A percentile compares a stretch with the other conserved stretches of the same genome.
phyloP scores from a whole-genome alignment of 1,284 basidiomycete species.

The Heimioporus punctisporus region DNA sequence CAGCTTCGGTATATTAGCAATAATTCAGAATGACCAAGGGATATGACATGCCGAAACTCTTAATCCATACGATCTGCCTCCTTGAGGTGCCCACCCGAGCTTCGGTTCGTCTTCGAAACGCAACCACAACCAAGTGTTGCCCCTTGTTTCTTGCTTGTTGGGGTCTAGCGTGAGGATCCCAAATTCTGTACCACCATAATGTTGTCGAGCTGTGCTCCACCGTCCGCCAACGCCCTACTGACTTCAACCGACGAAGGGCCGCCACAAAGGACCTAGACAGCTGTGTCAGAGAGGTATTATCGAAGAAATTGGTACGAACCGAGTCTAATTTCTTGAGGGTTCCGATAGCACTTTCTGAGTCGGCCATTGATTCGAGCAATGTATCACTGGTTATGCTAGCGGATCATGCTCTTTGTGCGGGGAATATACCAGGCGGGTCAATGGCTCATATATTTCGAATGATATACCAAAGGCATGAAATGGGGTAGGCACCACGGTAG shows the following conservation, averaged over 20 bases:
- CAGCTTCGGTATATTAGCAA: conserved; percentile 5
- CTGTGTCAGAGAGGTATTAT: not conserved
- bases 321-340: not conserved
- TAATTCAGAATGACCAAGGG: not conserved
- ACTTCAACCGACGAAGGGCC: conserved; percentile 24
- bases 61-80: conserved; percentile 33
- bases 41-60: conserved; percentile 30
- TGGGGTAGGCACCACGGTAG: not conserved
- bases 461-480: not conserved
- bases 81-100: conserved; percentile 32
- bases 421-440: not conserved
- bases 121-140: conserved; percentile 35
- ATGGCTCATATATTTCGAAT: not conserved
- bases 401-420: not conserved
- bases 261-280: conserved; percentile 14
- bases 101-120: conserved; percentile 16
- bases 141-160: conserved; percentile 9
- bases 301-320: not conserved
- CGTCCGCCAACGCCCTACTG: conserved; percentile 20
- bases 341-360: not conserved
- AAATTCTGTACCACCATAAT: conserved; percentile 33
- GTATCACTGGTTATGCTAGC: not conserved
- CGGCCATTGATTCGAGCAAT: not conserved
- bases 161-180: conserved; percentile 8
- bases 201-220: conserved; percentile 16